A percentile compares a stretch with the other conserved stretches of the same genome.
These are phyloP conservation scores for Rhododendron molle DNA, from an alignment of 148 eudicot species.

Conservation along the genomic window DNA sequence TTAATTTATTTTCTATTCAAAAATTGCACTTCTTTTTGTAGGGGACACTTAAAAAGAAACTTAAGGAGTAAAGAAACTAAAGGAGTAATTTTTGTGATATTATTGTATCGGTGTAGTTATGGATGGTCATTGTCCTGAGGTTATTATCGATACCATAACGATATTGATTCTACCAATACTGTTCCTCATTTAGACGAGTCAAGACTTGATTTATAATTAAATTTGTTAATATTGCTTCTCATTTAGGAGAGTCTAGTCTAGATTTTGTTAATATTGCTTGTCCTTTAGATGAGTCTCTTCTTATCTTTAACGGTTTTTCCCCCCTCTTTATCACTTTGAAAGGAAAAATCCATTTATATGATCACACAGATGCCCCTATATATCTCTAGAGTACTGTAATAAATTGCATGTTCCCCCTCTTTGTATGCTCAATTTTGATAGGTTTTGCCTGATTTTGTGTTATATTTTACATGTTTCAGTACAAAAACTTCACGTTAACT, in stretches of 20 bases:
- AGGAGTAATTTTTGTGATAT: background rate
- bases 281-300: background rate
- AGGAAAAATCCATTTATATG: background rate
- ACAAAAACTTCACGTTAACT: background rate
- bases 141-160: background rate
- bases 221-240: background rate
- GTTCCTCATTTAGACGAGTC: background rate
- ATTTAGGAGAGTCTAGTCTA: background rate
- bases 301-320: background rate
- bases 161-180: background rate
- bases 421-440: background rate
- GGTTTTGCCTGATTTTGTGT: background rate
- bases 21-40: background rate
- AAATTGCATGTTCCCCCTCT: background rate
- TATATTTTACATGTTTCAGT: background rate
- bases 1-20: too few relatives aligned
- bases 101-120: background rate
- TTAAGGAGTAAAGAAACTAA: too few relatives aligned
- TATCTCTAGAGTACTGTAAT: background rate
- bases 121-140: background rate
- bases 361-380: background rate
- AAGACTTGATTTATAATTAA: background rate
- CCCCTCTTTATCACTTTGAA: background rate
- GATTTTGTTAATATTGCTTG: background rate
- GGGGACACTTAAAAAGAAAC: background rate